These are phyloP conservation scores for Kodamaea suecica DNA, from an alignment of 1,139 yeast genomes.

Conservation along the genomic window DNA sequence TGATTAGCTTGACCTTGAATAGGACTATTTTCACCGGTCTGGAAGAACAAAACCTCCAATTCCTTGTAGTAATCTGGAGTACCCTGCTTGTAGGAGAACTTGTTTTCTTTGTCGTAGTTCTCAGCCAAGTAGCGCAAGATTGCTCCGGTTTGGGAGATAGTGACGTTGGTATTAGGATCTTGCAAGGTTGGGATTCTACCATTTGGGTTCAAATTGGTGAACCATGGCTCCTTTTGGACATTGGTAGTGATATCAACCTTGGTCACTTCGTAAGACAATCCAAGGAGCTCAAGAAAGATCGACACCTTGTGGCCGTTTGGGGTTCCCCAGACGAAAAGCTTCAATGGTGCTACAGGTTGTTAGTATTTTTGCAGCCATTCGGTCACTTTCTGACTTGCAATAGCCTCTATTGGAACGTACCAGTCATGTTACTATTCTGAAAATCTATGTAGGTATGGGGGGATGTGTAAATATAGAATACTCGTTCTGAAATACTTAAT, in stretches of 20 bases:
- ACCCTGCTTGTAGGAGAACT: slow-evolving; percentile 44
- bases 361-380: neutral
- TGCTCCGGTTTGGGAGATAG: slow-evolving; percentile 57
- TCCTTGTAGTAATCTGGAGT: slow-evolving; percentile 48
- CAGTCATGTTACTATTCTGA: neutral
- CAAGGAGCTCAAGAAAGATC: slow-evolving; percentile 45
- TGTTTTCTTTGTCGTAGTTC: slow-evolving; percentile 52
- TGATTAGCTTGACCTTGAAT: slow-evolving; percentile 58
- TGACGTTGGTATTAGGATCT: slow-evolving; percentile 41
- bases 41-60: slow-evolving; percentile 52
- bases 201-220: slow-evolving; percentile 52
- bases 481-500: too few species aligned
- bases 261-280: slow-evolving; percentile 44
- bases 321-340: slow-evolving; percentile 41
- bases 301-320: slow-evolving; percentile 58
- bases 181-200: slow-evolving; percentile 59
- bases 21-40: slow-evolving; percentile 59
- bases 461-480: too few species aligned
- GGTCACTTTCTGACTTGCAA: neutral
- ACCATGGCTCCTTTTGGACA: slow-evolving; percentile 56
- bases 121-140: slow-evolving; percentile 55
- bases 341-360: slow-evolving; percentile 3
- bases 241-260: slow-evolving; percentile 35
- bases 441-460: too few species aligned
- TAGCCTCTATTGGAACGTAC: too few species aligned